Evolutionary conservation across 306 rosid genomes (phyloP).

Genomic region (Lathyrus tuberosus): DNA sequence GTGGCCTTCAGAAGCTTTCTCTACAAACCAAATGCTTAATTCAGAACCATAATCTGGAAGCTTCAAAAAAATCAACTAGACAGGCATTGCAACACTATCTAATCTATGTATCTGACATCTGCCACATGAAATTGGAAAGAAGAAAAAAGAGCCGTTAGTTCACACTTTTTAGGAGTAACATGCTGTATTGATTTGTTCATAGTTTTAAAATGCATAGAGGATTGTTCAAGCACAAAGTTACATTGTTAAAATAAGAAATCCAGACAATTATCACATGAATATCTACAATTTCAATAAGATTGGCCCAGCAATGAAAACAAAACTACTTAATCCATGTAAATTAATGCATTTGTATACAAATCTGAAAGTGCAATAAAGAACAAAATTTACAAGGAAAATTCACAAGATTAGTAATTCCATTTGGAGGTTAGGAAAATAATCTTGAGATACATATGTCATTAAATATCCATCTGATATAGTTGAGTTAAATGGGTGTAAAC

Average conservation of each 20-base stretch:
- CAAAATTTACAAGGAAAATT: not conserved
- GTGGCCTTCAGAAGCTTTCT: constrained; percentile 40
- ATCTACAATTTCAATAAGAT: not conserved
- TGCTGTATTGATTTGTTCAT: constrained; percentile 21
- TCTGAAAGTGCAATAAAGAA: not conserved
- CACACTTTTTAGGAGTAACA: not conserved
- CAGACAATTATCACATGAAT: not conserved
- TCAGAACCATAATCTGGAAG: constrained; percentile 26
- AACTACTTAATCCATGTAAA: not conserved
- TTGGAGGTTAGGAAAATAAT: not conserved
- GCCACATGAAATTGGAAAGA: constrained; percentile 28
- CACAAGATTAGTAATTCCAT: not conserved
- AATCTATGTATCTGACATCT: constrained; percentile 37
- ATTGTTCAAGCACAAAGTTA: constrained; percentile 9
- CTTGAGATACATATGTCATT: too few relatives aligned
- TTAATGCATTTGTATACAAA: not conserved
- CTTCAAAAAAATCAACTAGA: constrained; percentile 35
- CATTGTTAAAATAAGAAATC: constrained; percentile 3
- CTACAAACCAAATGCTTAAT: constrained; percentile 26
- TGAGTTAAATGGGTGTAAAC: too few relatives aligned
- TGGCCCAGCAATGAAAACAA: not conserved
- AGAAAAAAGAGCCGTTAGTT: not conserved
- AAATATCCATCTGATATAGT: not conserved
- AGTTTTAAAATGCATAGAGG: not conserved
- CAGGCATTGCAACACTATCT: constrained; percentile 36